These are phyloP conservation scores for Dissophora ornata DNA, from an alignment of 192 early-diverging fungal species.

Conservation along the genomic window DNA sequence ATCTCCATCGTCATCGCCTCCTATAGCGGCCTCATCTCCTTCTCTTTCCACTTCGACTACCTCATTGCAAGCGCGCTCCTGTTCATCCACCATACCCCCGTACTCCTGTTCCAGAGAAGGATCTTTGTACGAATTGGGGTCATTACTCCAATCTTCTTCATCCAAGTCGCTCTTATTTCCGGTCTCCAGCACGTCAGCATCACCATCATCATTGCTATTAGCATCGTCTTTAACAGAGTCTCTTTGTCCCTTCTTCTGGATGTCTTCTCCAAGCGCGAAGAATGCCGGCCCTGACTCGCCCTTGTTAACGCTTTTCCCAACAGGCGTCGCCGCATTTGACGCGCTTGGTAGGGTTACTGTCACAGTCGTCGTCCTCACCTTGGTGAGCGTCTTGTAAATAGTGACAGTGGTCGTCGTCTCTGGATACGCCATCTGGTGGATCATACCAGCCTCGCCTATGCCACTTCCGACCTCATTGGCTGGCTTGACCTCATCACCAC, in stretches of 20 bases:
- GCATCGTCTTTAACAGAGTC: too few relatives aligned
- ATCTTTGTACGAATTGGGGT: conserved; percentile 14
- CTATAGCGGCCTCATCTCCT: background rate
- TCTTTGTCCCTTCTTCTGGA: too few relatives aligned
- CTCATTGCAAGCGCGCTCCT: conserved; percentile 4
- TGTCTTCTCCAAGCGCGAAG: too few relatives aligned
- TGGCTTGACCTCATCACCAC: conserved; percentile 29
- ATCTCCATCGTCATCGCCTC: background rate
- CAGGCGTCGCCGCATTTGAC: background rate
- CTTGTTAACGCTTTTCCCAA: too few relatives aligned
- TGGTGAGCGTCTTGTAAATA: conserved; percentile 1
- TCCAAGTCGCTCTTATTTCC: background rate
- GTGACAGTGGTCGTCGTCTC: background rate
- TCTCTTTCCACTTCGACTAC: conserved; percentile 10
- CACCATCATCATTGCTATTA: too few relatives aligned
- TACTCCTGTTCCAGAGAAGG: conserved; percentile 5
- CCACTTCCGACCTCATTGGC: conserved; percentile 18
- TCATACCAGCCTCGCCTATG: conserved; percentile 19
- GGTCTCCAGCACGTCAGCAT: too few relatives aligned
- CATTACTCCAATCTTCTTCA: background rate
- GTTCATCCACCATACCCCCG: background rate
- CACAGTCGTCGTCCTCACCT: background rate
- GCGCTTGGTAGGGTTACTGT: conserved; percentile 1
- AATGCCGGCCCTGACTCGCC: too few relatives aligned
- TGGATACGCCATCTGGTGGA: conserved; percentile 9